phyloP scores from a whole-genome alignment of 1,139 yeast species.

The Dujonia santamariae region DNA sequence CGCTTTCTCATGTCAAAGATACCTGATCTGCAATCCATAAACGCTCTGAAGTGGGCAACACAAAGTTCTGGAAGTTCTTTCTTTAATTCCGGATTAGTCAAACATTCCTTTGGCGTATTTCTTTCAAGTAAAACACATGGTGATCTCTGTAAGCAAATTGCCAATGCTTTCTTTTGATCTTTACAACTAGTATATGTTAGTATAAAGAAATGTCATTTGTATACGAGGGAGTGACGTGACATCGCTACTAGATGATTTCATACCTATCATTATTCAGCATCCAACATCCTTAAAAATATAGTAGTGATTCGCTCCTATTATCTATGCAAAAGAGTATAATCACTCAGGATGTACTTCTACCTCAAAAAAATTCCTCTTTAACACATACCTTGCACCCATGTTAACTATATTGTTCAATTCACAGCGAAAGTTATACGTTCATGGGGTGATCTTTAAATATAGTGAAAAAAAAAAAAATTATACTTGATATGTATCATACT shows the following conservation, averaged over 20 bases:
- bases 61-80: conserved; percentile 85
- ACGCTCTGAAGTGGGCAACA: conserved; percentile 77
- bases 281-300: too few species aligned
- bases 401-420: not conserved
- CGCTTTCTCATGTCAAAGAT: conserved; percentile 87
- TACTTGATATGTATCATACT: not conserved
- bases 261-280: too few species aligned
- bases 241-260: too few species aligned
- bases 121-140: conserved; percentile 93
- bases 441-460: too few species aligned
- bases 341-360: too few species aligned
- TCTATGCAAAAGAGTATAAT: too few species aligned
- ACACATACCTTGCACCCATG: conserved; percentile 35
- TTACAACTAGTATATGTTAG: conserved; percentile 58
- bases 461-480: not conserved
- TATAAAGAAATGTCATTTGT: conserved; percentile 3
- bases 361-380: too few species aligned
- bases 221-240: not conserved
- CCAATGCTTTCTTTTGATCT: conserved; percentile 90
- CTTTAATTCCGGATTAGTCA: conserved; percentile 74
- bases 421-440: too few species aligned
- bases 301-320: too few species aligned
- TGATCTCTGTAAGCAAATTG: conserved; percentile 90
- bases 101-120: conserved; percentile 84
- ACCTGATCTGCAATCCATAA: conserved; percentile 84